Evolutionary conservation across 2,329 filamentous ascomycete genomes (phyloP), one percentile per base, ranked within the genome.

Genomic region (Xylaria sp.): DNA sequence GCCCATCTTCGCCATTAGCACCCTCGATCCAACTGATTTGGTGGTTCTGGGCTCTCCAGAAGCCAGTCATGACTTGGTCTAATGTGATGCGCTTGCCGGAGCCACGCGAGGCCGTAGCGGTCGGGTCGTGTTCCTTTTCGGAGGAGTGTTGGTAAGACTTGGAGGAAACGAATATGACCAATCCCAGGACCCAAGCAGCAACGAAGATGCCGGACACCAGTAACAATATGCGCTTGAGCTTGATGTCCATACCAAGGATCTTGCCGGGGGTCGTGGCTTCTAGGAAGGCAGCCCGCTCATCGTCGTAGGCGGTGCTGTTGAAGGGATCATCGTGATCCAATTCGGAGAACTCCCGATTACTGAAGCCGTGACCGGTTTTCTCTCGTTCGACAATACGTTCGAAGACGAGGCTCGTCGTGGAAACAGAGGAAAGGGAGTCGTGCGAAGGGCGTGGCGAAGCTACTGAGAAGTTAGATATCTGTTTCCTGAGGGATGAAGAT

Each of bases 361-460:
- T 42, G n/a, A 52, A 56, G n/a, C 38, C 23, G 7, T 21, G 21
- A n/a, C 65, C 68, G 59, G 73, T 69, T 14, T 75, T 81, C 73
- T 80, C 76, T 46, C 78, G 76, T 73, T 91, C 88, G 70, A 86
- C 84, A 68, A 94, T 84, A 66, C 89, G 87, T 68, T 95, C 91
- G 73, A 95, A 91, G 57, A 95, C 87, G 14, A 95, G 82, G 70
- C 92, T 94, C 3, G 90, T 93, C 11, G 92, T 94, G 35, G 92
- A 95, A n/a, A 88, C 88, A 42, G 89, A 90, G n/a, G 90, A 92
- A 47, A 86, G 76, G 3, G 91, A 92, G 65, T 84, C 84, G 71
- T 78, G 78, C 57, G 85, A 87, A 63, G 75, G 75, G 65, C 79
- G 79, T 57, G 71, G 71, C 45, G 76, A 76, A 64, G 67, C 72